Evolutionary conservation across 139 green algal genomes (phyloP).

Genomic region (Chara braunii): DNA sequence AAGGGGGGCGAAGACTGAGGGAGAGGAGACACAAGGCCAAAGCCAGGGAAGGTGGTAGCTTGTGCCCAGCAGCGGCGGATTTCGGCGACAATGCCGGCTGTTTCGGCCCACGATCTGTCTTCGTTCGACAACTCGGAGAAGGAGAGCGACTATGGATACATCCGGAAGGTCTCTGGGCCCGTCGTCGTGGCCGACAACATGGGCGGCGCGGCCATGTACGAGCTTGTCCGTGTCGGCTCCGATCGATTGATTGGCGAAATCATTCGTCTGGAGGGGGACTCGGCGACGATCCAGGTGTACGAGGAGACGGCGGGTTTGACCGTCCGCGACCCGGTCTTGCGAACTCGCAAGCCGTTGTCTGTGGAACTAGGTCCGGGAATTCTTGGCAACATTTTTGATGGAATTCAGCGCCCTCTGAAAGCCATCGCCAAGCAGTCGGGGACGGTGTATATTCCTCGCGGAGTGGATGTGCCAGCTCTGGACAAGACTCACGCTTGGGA

Average conservation of each 20-base stretch:
- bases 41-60: no score
- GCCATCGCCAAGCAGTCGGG: constrained; percentile 69
- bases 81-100: no score
- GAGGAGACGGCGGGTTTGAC: constrained; percentile 94
- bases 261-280: constrained; percentile 94
- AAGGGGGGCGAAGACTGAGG: no score
- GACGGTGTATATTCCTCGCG: constrained; percentile 93
- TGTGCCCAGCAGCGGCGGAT: no score
- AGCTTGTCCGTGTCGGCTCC: constrained; percentile 90
- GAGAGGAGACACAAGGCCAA: no score
- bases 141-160: constrained; percentile 44
- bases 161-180: constrained; percentile 79
- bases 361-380: constrained; percentile 94
- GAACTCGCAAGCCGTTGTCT: constrained; percentile 83
- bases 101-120: no score
- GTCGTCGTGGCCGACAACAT: constrained; percentile 94
- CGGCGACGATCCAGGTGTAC: constrained; percentile 96
- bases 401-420: constrained; percentile 92
- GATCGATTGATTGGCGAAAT: constrained; percentile 97
- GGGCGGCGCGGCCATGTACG: constrained; percentile 93
- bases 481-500: constrained; percentile 78
- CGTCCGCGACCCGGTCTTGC: constrained; percentile 78
- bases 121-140: constrained; percentile 37
- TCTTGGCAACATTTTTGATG: constrained; percentile 97
- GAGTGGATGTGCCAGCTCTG: constrained; percentile 84